Conservation (phyloP, 2,329 filamentous ascomycete genomes). For the Nothophoma quercina region DNA sequence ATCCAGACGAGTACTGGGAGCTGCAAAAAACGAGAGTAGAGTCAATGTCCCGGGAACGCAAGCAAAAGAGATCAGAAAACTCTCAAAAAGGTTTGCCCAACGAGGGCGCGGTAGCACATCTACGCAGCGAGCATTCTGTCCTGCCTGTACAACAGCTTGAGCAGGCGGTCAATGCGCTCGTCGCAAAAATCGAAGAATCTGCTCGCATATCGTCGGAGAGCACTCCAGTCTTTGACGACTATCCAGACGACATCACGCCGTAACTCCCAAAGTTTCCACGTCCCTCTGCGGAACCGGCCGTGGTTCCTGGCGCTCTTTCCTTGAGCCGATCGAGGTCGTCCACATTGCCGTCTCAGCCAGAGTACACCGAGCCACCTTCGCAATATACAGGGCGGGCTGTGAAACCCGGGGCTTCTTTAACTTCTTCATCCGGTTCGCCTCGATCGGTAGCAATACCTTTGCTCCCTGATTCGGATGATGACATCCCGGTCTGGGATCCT, state of each 20-base stretch:
- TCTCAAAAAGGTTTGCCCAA: neutral
- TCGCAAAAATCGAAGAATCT: too few species aligned
- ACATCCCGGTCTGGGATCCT: neutral
- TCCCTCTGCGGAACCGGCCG: neutral
- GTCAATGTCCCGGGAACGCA: neutral
- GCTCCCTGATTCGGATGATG: neutral
- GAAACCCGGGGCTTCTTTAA: too few species aligned
- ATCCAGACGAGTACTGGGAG: constrained; percentile 7
- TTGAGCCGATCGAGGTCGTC: too few species aligned
- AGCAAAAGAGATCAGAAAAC: neutral
- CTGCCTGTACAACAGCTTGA: too few species aligned
- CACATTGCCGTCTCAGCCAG: too few species aligned
- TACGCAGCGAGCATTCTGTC: too few species aligned
- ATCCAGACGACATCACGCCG: neutral
- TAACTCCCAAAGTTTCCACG: too few species aligned
- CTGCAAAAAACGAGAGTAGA: neutral
- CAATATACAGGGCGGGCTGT: too few species aligned
- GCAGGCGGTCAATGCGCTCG: too few species aligned
- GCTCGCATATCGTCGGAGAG: neutral
- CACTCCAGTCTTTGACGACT: neutral
- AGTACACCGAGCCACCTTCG: too few species aligned
- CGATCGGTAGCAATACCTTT: neutral
- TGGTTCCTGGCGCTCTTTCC: too few species aligned
- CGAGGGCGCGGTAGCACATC: neutral
- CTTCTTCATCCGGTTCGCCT: neutral